phyloP scores from a whole-genome alignment of 495 filamentous ascomycete genomes.

The Lichina pygmaea region DNA sequence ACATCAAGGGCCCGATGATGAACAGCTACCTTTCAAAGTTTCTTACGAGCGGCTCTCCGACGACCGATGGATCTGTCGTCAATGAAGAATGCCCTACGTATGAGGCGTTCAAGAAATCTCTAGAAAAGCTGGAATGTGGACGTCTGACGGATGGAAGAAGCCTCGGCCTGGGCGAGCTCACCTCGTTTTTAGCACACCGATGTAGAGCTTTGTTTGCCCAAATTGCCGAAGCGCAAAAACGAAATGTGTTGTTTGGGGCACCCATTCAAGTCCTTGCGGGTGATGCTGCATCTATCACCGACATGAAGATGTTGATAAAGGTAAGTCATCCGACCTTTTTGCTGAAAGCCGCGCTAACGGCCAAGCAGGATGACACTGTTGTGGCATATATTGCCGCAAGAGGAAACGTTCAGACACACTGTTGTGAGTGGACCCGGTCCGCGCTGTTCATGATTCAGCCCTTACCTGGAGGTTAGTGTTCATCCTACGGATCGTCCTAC shows the following conservation, averaged over 20 bases:
- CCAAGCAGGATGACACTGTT: no score
- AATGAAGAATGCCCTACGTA: not conserved
- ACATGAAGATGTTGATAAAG: constrained; percentile 10
- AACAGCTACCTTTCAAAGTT: constrained; percentile 19
- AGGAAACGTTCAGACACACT: no score
- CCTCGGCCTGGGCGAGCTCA: constrained; percentile 26
- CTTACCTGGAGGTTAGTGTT: constrained; percentile 13
- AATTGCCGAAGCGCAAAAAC: constrained; percentile 28
- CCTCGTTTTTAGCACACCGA: constrained; percentile 21
- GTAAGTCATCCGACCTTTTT: constrained; percentile 5
- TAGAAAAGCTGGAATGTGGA: constrained; percentile 20
- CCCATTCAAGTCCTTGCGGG: constrained; percentile 18
- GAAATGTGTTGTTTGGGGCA: constrained; percentile 25
- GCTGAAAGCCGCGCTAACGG: no score
- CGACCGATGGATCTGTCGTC: constrained; percentile 5
- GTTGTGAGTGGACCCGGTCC: no score
- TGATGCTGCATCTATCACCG: constrained; percentile 8
- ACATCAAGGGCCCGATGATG: constrained; percentile 23
- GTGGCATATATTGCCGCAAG: no score
- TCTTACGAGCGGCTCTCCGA: constrained; percentile 11
- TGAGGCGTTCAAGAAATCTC: constrained; percentile 16
- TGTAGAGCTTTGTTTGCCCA: constrained; percentile 27
- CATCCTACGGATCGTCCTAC: constrained; percentile 21
- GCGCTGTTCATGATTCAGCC: not conserved
- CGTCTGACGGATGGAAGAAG: constrained; percentile 13